phyloP scores from a whole-genome alignment of 2,329 filamentous ascomycete genomes.

The Fusarium hainanense region DNA sequence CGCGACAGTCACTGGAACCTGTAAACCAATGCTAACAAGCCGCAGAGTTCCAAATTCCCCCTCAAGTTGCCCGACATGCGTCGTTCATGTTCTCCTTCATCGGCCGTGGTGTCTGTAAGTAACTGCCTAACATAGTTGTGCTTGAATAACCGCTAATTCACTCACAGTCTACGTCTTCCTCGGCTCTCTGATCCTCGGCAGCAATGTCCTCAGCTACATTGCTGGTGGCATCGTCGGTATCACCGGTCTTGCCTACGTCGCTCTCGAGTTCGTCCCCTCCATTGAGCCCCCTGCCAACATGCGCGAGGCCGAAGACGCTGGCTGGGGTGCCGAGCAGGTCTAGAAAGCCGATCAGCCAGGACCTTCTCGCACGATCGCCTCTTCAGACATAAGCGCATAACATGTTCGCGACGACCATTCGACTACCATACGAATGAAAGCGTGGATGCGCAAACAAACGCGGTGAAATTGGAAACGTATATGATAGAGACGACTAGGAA shows the following conservation, averaged over 20 bases:
- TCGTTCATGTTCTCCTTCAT: slow-evolving; percentile 99
- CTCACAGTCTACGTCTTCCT: slow-evolving; percentile 92
- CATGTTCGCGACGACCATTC: slow-evolving; percentile 14
- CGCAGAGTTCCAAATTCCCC: slow-evolving; percentile 91
- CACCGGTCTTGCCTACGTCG: slow-evolving; percentile 81
- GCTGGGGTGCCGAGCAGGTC: slow-evolving; percentile 83
- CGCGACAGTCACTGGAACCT: slow-evolving; percentile 14
- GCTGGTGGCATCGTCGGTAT: slow-evolving; percentile 82
- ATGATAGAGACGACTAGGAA: slow-evolving; percentile 8
- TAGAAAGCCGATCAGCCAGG: slow-evolving; percentile 52
- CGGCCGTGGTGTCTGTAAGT: slow-evolving; percentile 92
- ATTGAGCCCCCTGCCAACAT: slow-evolving; percentile 86
- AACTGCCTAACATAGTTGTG: background rate
- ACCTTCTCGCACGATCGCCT: slow-evolving; percentile 1
- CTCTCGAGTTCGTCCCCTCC: slow-evolving; percentile 79
- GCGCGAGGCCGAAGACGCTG: slow-evolving; percentile 76
- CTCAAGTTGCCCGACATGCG: slow-evolving; percentile 91
- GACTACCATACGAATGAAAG: slow-evolving; percentile 8
- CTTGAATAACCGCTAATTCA: background rate
- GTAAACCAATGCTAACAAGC: slow-evolving; percentile 38
- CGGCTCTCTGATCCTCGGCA: slow-evolving; percentile 83
- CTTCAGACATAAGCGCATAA: slow-evolving; percentile 18
- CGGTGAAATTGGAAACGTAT: slow-evolving; percentile 18
- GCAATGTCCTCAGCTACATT: slow-evolving; percentile 74
- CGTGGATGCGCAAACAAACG: slow-evolving; percentile 24